phyloP scores from a whole-genome alignment of 331 rosid genomes.

The Quercus tomentella region DNA sequence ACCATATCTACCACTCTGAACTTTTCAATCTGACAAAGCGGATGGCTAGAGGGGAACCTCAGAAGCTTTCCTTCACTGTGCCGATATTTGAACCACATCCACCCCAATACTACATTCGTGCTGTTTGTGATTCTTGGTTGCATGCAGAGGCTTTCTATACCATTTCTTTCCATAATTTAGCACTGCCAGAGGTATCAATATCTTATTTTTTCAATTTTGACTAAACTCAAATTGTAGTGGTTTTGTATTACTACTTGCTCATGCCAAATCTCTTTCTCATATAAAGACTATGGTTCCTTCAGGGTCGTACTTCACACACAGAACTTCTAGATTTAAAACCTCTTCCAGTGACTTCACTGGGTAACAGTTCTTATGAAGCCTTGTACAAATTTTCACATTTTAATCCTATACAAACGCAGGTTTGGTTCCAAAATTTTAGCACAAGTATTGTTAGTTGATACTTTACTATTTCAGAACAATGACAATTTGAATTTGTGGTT shows the following conservation, averaged over 20 bases:
- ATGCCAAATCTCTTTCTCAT: constrained; percentile 28
- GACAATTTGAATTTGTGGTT: constrained; percentile 16
- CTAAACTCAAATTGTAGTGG: not conserved
- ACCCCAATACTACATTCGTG: constrained; percentile 89
- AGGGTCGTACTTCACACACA: constrained; percentile 86
- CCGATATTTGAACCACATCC: constrained; percentile 99
- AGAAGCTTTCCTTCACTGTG: constrained; percentile 88
- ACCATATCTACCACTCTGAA: constrained; percentile 91
- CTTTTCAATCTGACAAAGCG: constrained; percentile 79
- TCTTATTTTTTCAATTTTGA: constrained; percentile 2
- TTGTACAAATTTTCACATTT: constrained; percentile 86
- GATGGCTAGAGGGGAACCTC: constrained; percentile 84
- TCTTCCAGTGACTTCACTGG: constrained; percentile 80
- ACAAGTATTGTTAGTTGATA: constrained; percentile 13
- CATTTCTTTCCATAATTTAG: constrained; percentile 82
- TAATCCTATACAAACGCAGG: constrained; percentile 99
- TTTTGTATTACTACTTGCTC: constrained; percentile 8
- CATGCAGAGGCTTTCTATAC: constrained; percentile 86
- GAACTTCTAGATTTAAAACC: constrained; percentile 95
- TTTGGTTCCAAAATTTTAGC: constrained; percentile 29
- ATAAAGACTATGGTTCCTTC: constrained; percentile 21
- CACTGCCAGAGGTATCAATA: constrained; percentile 72
- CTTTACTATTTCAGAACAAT: constrained; percentile 3
- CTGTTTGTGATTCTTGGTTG: constrained; percentile 98
- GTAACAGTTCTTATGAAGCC: constrained; percentile 65